Evolutionary conservation across 2,329 filamentous ascomycete species (phyloP).

Genomic region (Metarhizium sp.): DNA sequence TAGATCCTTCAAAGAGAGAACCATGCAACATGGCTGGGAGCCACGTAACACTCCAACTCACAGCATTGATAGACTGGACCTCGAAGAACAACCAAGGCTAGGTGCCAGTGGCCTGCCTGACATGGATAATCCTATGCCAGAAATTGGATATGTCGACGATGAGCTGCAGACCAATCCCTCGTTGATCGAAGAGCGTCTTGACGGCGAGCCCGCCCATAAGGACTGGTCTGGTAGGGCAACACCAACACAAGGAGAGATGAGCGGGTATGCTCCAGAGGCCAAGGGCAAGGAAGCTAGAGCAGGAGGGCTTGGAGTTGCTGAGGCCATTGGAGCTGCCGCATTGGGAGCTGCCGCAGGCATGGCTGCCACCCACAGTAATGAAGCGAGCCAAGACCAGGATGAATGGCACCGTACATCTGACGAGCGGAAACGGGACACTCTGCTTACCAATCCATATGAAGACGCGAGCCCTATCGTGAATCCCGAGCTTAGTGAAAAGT

Average conservation of each 20-base stretch:
- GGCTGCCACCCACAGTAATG: constrained; percentile 38
- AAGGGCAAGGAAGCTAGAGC: constrained; percentile 15
- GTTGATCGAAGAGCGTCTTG: constrained; percentile 65
- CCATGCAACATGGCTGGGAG: constrained; percentile 40
- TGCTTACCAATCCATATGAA: constrained; percentile 59
- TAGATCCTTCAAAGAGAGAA: constrained; percentile 58
- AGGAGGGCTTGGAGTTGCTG: constrained; percentile 34
- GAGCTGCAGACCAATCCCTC: constrained; percentile 82
- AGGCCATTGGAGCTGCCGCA: constrained; percentile 44
- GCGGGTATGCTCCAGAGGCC: constrained; percentile 20
- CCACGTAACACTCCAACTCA: constrained; percentile 48
- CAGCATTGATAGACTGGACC: constrained; percentile 48
- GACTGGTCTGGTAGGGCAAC: constrained; percentile 49
- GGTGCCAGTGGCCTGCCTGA: constrained; percentile 62
- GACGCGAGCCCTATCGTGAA: constrained; percentile 53
- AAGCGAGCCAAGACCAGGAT: constrained; percentile 48
- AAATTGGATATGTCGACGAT: constrained; percentile 58
- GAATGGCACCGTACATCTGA: constrained; percentile 56
- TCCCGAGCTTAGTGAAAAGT: constrained; percentile 39
- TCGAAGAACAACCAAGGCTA: constrained; percentile 44
- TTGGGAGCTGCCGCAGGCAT: constrained; percentile 40
- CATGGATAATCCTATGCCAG: constrained; percentile 62
- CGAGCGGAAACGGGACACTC: constrained; percentile 55
- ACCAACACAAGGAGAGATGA: constrained; percentile 27
- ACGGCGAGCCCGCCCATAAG: constrained; percentile 33